Percentiles rank a stretch among this genome's conserved stretches.
Evolutionary conservation across 495 filamentous ascomycete species (phyloP).

Genomic region (Hypoxylon perforatum): DNA sequence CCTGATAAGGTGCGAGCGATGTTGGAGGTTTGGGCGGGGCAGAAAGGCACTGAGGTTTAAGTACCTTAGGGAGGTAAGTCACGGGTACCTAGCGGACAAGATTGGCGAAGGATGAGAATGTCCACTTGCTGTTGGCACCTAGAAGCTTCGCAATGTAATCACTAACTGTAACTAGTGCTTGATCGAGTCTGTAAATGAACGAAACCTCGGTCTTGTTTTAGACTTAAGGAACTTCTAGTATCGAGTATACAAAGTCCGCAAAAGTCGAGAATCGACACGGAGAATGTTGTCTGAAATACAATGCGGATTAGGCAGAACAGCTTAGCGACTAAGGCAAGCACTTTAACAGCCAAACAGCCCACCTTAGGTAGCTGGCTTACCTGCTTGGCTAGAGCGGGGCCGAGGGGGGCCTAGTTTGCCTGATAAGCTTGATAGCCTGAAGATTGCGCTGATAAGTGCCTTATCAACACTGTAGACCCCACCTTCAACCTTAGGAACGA

Average conservation of each 20-base stretch:
- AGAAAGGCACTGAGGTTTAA: neutral
- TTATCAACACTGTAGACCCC: slow-evolving; percentile 24
- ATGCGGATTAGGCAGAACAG: slow-evolving; percentile 6
- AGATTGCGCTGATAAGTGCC: neutral
- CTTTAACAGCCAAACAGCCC: neutral
- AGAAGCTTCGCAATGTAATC: no score
- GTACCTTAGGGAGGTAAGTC: no score
- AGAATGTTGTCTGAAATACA: neutral
- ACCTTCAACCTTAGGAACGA: neutral
- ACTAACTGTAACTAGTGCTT: no score
- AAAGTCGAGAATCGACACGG: neutral
- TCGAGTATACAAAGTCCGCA: neutral
- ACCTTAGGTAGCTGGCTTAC: neutral
- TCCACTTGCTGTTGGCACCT: no score
- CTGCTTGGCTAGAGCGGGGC: neutral
- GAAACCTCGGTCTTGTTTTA: neutral
- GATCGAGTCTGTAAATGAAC: no score
- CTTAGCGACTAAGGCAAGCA: neutral
- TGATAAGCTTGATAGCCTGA: neutral
- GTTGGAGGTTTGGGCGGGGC: neutral
- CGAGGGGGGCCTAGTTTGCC: slow-evolving; percentile 15
- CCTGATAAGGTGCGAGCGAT: no score
- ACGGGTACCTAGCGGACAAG: neutral
- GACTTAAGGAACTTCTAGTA: neutral
- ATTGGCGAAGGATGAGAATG: neutral